Base-by-base conservation (phyloP, 768 basidiomycete species). In the Boletellus sp. region DNA sequence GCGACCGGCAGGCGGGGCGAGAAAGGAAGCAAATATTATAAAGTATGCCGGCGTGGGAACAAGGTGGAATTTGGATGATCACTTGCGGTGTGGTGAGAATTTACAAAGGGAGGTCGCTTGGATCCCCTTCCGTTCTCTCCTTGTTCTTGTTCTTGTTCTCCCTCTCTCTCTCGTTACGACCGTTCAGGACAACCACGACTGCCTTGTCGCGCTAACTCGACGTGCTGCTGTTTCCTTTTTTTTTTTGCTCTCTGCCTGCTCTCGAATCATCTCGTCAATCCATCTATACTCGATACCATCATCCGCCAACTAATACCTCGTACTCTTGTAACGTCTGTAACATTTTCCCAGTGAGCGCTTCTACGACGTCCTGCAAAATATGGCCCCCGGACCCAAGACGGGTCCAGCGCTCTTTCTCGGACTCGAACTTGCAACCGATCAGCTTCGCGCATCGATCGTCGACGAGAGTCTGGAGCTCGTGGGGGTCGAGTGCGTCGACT, bases 361-460 rank as follows among this genome's bases (percentile, higher is more conserved):
- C 26, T 39, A 28, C 5, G 9, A 28, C 26, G 50, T 52, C 50
- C 52, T 50, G 10, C 24, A 49, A 51, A 52, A 54, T 40, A 69
- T 69, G 66, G 67, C 69, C 26, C 65, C 70, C 36, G 65, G 55
- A 48, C 48, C 71, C 47, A 78, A 78, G 66, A 57, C 65, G 19
- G 70, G 72, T 37, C 66, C 73, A 34, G 66, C 76, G n/a, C 78
- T 88, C 58, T 93, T 91, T 70, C 81, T 94, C 36, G 91, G 90
- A 51, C 78, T 94, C 64, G 90, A 92, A 73, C 79, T 93, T 47
- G 84, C 87, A 4, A 84, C 84, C 32, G 90, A 92, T 74, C 86
- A 90, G 69, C 72, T 92, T 38, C 80, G 88, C 42, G 90, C 88
- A 38, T 84, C 87, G 43, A 78, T 94, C 56, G 82, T 94, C 52